Percentiles rank a stretch among this genome's conserved stretches.
These are phyloP conservation scores for Fusarium sp. DNA, from an alignment of 2,329 filamentous ascomycete species.

Conservation along the genomic window DNA sequence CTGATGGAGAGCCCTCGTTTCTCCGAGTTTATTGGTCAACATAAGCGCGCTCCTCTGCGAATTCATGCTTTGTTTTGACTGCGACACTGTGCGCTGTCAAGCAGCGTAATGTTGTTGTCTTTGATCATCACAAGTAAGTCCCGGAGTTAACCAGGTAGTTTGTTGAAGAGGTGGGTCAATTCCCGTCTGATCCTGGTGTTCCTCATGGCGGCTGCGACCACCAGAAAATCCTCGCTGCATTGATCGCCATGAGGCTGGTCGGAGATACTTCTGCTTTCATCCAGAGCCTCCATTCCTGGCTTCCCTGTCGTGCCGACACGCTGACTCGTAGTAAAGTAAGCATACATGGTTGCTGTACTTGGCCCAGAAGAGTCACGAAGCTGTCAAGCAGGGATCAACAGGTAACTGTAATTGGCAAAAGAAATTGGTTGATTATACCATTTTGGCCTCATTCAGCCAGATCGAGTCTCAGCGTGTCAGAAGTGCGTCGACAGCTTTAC, in stretches of 20 bases:
- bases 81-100: neutral
- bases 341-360: neutral
- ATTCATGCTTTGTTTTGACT: neutral
- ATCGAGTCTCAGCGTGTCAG: constrained; percentile 19
- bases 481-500: constrained; percentile 5
- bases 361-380: constrained; percentile 7
- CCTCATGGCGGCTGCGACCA: constrained; percentile 29
- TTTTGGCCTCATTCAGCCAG: constrained; percentile 3
- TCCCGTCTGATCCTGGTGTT: constrained; percentile 32
- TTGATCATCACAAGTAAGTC: constrained; percentile 1
- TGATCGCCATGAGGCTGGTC: constrained; percentile 37
- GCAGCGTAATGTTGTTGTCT: neutral
- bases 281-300: constrained; percentile 33
- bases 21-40: neutral
- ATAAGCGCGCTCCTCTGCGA: neutral
- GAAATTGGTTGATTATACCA: constrained; percentile 7
- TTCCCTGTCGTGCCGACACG: constrained; percentile 28
- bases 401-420: constrained; percentile 15
- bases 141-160: neutral
- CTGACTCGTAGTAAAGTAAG: constrained; percentile 34
- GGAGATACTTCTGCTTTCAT: constrained; percentile 37
- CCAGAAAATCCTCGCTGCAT: constrained; percentile 24
- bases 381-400: constrained; percentile 16
- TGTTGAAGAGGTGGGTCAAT: constrained; percentile 26
- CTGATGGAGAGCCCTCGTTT: neutral